Base-by-base conservation (phyloP, 2,329 filamentous ascomycete species). In the Rutstroemia sp. region DNA sequence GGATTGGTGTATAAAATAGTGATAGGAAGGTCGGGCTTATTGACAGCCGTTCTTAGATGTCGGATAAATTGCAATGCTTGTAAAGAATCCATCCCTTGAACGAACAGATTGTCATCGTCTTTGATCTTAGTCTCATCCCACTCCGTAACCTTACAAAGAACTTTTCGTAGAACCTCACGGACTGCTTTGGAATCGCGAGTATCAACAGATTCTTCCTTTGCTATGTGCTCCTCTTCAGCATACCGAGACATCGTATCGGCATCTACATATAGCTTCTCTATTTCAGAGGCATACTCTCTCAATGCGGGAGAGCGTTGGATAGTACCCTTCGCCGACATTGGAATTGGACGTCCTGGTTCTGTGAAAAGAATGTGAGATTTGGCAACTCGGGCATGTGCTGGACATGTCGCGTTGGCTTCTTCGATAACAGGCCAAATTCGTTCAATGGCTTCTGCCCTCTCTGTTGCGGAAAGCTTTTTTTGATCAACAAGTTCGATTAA, bases 321-420 rank as follows among this genome's bases (percentile, higher is more conserved):
- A 1, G 71, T 73, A 1, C 72, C 72, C 56, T 74, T 74, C 0
- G 61, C 61, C 2, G 71, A 64, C 14, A 68, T 64, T 1, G 63
- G 59, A 48, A 73, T 65, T 1, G 72, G 70, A 60, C 68, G 70
- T 0, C 61, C 64, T 1, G 65, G 48, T 9, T 60, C 55, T 0
- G 67, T 64, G 16, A 73, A 67, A 2, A 64, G 27, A 19, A 73
- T 67, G 23, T 65, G 59, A 0, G 55, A 57, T 51, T 66, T 66
- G 1, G 59, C 70, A n/a, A 60, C 58, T 25, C 62, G 58, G 2
- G 64, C 69, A 59, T 72, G 66, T 9, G 62, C 59, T 1, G 67
- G 67, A 51, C 60, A 63, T 14, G 53, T 53, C 1, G 30, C 19
- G 56, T 72, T 72, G 5, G 65, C 66, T 23, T 66, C 57, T 49